Percentiles rank a stretch among this genome's conserved stretches.
phyloP scores from a whole-genome alignment of 768 basidiomycete genomes.

The Mycena alexandri region DNA sequence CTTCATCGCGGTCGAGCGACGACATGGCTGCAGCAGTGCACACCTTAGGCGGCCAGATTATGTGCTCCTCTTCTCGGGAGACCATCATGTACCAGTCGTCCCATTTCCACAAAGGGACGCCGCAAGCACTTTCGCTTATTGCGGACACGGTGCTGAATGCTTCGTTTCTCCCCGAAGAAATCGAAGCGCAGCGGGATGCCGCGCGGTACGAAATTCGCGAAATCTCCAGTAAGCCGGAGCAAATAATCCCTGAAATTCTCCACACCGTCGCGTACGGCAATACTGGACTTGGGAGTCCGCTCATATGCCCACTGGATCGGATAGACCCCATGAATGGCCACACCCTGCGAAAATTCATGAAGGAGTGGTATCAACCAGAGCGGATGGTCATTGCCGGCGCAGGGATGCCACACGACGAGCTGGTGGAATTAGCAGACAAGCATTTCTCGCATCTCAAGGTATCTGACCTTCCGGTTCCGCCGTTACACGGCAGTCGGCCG shows the following conservation, averaged over 20 bases:
- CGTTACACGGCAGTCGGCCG: slow-evolving; percentile 46
- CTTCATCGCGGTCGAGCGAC: slow-evolving; percentile 74
- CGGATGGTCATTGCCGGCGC: slow-evolving; percentile 96
- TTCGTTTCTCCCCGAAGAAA: slow-evolving; percentile 79
- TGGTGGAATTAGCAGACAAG: slow-evolving; percentile 88
- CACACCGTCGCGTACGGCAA: slow-evolving; percentile 87
- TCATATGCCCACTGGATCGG: slow-evolving; percentile 90
- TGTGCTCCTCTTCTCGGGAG: slow-evolving; percentile 92
- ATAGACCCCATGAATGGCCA: slow-evolving; percentile 74
- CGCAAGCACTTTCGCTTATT: slow-evolving; percentile 87
- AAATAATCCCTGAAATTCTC: slow-evolving; percentile 91
- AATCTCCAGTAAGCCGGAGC: slow-evolving; percentile 89
- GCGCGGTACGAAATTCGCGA: slow-evolving; percentile 93
- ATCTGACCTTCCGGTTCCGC: slow-evolving; percentile 42
- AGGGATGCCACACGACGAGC: slow-evolving; percentile 89
- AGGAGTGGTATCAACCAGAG: slow-evolving; percentile 92
- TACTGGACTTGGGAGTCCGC: slow-evolving; percentile 88
- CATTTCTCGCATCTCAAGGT: slow-evolving; percentile 81
- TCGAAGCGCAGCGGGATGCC: slow-evolving; percentile 87
- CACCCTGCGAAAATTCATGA: slow-evolving; percentile 73
- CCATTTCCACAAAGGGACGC: slow-evolving; percentile 87
- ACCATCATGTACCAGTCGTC: slow-evolving; percentile 99
- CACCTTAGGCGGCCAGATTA: slow-evolving; percentile 90
- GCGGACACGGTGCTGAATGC: slow-evolving; percentile 91
- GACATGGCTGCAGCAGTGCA: slow-evolving; percentile 88